These are phyloP conservation scores for Athelia psychrophila DNA, from an alignment of 1,284 basidiomycete species.

Conservation along the genomic window DNA sequence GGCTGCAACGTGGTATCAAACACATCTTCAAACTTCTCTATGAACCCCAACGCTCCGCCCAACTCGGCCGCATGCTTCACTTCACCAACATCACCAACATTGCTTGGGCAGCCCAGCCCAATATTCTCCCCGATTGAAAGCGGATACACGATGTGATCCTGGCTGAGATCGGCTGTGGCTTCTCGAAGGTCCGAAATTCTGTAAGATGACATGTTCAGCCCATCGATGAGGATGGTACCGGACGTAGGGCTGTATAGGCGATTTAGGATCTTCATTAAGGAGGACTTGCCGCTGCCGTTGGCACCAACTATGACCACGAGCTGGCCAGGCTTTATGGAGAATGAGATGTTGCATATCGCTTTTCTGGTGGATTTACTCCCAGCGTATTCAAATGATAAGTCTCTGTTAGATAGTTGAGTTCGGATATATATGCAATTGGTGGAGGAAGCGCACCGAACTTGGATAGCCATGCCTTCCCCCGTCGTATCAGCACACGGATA, in stretches of 20 bases:
- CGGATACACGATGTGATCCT: slow-evolving; percentile 39
- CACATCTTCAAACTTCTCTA: slow-evolving; percentile 26
- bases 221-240: slow-evolving; percentile 40
- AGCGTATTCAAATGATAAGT: neutral
- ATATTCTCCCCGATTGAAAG: slow-evolving; percentile 41
- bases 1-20: slow-evolving; percentile 35
- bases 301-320: slow-evolving; percentile 44
- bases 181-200: slow-evolving; percentile 26
- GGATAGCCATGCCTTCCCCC: neutral
- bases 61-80: slow-evolving; percentile 32
- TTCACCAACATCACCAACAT: slow-evolving; percentile 6
- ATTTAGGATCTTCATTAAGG: slow-evolving; percentile 43
- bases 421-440: too few species aligned
- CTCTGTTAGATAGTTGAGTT: slow-evolving; percentile 4
- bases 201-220: slow-evolving; percentile 23
- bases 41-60: slow-evolving; percentile 33
- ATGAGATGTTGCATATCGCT: slow-evolving; percentile 23
- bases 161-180: slow-evolving; percentile 34
- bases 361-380: neutral
- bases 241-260: slow-evolving; percentile 34
- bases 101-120: slow-evolving; percentile 23
- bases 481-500: neutral
- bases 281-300: slow-evolving; percentile 50
- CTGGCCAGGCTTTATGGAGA: slow-evolving; percentile 40
- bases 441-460: neutral